These are phyloP conservation scores for Colletotrichum zoysiae DNA, from an alignment of 2,329 filamentous ascomycete species.

Conservation along the genomic window DNA sequence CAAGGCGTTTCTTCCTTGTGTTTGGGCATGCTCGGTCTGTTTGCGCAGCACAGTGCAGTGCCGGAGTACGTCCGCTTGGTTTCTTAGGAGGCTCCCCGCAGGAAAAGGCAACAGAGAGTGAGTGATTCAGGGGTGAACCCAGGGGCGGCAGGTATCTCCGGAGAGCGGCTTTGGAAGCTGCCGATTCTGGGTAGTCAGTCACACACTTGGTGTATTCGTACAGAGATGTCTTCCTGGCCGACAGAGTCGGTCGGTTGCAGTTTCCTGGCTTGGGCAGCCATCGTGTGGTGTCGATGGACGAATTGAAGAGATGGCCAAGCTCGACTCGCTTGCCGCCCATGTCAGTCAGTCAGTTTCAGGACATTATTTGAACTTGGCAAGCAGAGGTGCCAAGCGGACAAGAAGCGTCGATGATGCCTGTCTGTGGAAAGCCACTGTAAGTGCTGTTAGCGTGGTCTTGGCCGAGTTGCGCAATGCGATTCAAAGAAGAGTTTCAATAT, in stretches of 20 bases:
- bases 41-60: not conserved
- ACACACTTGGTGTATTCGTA: not conserved
- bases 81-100: not conserved
- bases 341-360: constrained; percentile 20
- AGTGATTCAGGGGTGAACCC: too few relatives aligned
- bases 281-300: not conserved
- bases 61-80: not conserved
- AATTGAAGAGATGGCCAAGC: not conserved
- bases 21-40: not conserved
- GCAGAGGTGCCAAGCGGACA: constrained; percentile 19
- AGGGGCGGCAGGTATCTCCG: too few relatives aligned
- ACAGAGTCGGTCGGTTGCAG: constrained; percentile 4
- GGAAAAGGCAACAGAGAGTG: not conserved
- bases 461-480: constrained; percentile 8
- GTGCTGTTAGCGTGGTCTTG: constrained; percentile 12
- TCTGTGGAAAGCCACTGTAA: constrained; percentile 5
- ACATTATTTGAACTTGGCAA: not conserved
- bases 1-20: not conserved
- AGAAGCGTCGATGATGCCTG: constrained; percentile 21
- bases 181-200: too few relatives aligned
- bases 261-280: constrained; percentile 1
- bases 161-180: too few relatives aligned
- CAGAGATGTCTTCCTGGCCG: not conserved
- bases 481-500: constrained; percentile 5
- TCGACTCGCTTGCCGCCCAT: constrained; percentile 11